Evolutionary conservation across 208 protist species (phyloP), one percentile per base, ranked within the genome.

Genomic region (Lotmaria passim): DNA sequence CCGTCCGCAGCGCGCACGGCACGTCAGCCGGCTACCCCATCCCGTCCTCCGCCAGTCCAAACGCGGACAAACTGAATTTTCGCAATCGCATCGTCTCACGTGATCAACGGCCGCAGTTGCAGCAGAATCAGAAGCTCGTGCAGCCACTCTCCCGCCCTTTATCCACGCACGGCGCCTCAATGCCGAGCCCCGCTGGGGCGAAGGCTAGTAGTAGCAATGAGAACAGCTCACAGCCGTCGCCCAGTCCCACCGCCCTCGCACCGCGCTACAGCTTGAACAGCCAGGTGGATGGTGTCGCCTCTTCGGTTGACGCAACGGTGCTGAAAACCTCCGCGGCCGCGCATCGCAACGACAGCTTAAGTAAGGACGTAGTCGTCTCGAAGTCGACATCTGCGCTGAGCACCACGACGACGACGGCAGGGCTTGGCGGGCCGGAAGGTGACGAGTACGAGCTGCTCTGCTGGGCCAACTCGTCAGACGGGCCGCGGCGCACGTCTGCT

Each of bases 361-460:
- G 15, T 41, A 2, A 15, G 23, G 17, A 6, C 19, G 26, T 15
- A 12, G n/a, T 30, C 19, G 44, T 41, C 0, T 15, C 30, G 30
- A 51, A 51, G 44, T 1, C 28, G 7, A 53, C 1, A 17, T 53
- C 43, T 15, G 36, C 23, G 28, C 39, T 48, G 7, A 43, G 57
- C 34, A 38, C 62, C 2, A 30, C 6, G 0, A 34, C 63, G 0
- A 34, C 63, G n/a, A 28, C 31, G 38, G 34, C 17, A 3, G 28
- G 21, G 58, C 26, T 53, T 41, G 44, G 58, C 30, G 30, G 30
- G 4, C 17, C 15, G 12, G 60, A 75, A 14, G 6, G 14, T 34
- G 69, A 75, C 43, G 69, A 75, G 24, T 75, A 75, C 44, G 58
- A 52, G 31, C 52, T 75, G 38, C 21, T 75, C 5, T 39, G n/a